A percentile compares a stretch with the other conserved stretches of the same genome.
Conservation (phyloP, 495 filamentous ascomycete species). For the Aspergillus asperescens region DNA sequence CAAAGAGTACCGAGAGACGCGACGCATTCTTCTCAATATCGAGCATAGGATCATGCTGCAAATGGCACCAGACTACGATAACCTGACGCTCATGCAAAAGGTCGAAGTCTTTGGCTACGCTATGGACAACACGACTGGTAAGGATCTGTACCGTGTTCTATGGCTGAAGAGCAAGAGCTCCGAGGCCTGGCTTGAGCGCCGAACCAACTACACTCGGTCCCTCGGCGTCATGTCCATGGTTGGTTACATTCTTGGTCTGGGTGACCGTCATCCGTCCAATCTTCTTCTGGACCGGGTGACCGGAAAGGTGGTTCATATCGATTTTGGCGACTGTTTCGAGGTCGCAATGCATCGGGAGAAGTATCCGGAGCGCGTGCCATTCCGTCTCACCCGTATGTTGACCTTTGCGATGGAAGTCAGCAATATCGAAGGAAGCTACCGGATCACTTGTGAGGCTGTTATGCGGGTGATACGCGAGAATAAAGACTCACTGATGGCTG, state of each 20-base stretch:
- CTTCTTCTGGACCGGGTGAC: conserved; percentile 93
- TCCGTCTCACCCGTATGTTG: conserved; percentile 96
- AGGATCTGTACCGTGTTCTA: conserved; percentile 94
- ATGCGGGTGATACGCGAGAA: conserved; percentile 96
- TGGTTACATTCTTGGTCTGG: conserved; percentile 94
- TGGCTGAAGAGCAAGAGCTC: conserved; percentile 99
- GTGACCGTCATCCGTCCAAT: conserved; percentile 95
- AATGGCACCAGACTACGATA: conserved; percentile 99
- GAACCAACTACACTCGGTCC: conserved; percentile 96
- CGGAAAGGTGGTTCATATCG: conserved; percentile 94
- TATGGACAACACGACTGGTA: conserved; percentile 96
- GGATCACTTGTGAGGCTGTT: conserved; percentile 94
- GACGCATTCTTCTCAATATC: conserved; percentile 96
- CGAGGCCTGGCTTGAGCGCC: conserved; percentile 92
- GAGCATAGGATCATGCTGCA: conserved; percentile 99
- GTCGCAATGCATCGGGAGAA: conserved; percentile 99
- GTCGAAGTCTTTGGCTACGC: conserved; percentile 99
- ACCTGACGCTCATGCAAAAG: conserved; percentile 98
- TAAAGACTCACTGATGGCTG: conserved; percentile 97
- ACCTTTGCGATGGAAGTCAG: conserved; percentile 99
- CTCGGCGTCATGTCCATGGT: conserved; percentile 99
- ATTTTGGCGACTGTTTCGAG: conserved; percentile 99
- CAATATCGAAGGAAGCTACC: conserved; percentile 97
- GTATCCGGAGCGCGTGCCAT: conserved; percentile 94
- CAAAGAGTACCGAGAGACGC: conserved; percentile 91